phyloP scores from a whole-genome alignment of 495 filamentous ascomycete species.

The Bacidia gigantensis region DNA sequence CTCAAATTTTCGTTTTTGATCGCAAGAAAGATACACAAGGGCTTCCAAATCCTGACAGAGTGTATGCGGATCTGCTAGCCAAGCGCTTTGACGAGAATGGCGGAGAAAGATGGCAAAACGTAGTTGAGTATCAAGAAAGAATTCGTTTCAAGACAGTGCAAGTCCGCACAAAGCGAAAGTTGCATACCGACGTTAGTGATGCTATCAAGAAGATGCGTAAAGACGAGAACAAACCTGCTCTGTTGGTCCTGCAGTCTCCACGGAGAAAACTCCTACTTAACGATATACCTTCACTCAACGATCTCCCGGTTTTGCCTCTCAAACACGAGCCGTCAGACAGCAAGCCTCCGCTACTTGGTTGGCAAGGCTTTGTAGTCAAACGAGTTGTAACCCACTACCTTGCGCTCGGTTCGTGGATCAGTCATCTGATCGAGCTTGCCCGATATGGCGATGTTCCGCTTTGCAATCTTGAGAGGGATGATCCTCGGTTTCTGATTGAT shows the following conservation, averaged over 20 bases:
- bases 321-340: slow-evolving; percentile 72
- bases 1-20: slow-evolving; percentile 75
- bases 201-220: slow-evolving; percentile 73
- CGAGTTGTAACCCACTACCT: slow-evolving; percentile 81
- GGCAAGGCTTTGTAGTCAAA: slow-evolving; percentile 82
- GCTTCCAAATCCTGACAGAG: slow-evolving; percentile 77
- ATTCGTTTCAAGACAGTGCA: slow-evolving; percentile 75
- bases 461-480: slow-evolving; percentile 88
- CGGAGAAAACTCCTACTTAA: slow-evolving; percentile 68
- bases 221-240: slow-evolving; percentile 64
- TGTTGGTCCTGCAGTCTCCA: slow-evolving; percentile 83
- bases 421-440: slow-evolving; percentile 72
- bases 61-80: slow-evolving; percentile 66
- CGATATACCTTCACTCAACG: slow-evolving; percentile 69
- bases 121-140: slow-evolving; percentile 76
- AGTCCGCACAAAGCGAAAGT: slow-evolving; percentile 77
- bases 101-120: slow-evolving; percentile 57
- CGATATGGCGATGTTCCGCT: slow-evolving; percentile 88
- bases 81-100: slow-evolving; percentile 50
- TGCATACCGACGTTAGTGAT: slow-evolving; percentile 72
- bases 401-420: slow-evolving; percentile 78
- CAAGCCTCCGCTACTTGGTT: slow-evolving; percentile 78
- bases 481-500: slow-evolving; percentile 88
- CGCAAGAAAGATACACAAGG: slow-evolving; percentile 63
- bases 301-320: slow-evolving; percentile 71